Evolutionary conservation across 805 yeast genomes (phyloP), one percentile per base, ranked within the genome.

Genomic region (Kluyveromyces wickerhamii): DNA sequence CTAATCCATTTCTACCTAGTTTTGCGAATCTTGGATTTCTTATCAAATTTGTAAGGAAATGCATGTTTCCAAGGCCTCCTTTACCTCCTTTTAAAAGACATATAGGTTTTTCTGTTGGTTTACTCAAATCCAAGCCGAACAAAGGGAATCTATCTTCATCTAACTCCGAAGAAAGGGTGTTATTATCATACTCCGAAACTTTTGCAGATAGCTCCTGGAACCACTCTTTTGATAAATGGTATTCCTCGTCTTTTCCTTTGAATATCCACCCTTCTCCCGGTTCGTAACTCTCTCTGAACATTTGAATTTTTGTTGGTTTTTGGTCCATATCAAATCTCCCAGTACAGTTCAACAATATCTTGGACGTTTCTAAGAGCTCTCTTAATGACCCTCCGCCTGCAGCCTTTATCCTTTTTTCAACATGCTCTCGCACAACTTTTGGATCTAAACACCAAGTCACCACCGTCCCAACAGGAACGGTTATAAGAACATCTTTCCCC

Each of bases 21-120:
- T 87, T 88, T 18, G 89, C 74, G 56, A 92, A 92, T 36, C 94
- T 65, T 10, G 98, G 98, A 49, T 87, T 89, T 40, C 96, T 72
- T 38, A 92, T 77, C 33, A 76, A 74, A 29, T 79, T 69, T 1
- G 96, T 86, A 32, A 84, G 65, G 52, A 92, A 92, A 56, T 89
- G 95, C 92, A 86, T 86, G 57, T 92, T 92, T 1, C 98, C 98
- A 64, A 89, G 67, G 0, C 98, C 98, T 14, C 97, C 97, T 42
- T 69, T 67, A 7, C 98, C 98, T 27, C 98, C 98, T 46, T 71
- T 72, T 29, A 88, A 49, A 13, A 92, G 47, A 34, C 83, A 60
- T 4, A 79, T 56, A 1, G 97, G 96, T 29, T 69, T 71, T 2
- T 69, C 69, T 0, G 85, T 67, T 12, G 78, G 74, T 42, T 66